Evolutionary conservation across 768 basidiomycete species (phyloP).

Genomic region (Cytidiella melzeri): DNA sequence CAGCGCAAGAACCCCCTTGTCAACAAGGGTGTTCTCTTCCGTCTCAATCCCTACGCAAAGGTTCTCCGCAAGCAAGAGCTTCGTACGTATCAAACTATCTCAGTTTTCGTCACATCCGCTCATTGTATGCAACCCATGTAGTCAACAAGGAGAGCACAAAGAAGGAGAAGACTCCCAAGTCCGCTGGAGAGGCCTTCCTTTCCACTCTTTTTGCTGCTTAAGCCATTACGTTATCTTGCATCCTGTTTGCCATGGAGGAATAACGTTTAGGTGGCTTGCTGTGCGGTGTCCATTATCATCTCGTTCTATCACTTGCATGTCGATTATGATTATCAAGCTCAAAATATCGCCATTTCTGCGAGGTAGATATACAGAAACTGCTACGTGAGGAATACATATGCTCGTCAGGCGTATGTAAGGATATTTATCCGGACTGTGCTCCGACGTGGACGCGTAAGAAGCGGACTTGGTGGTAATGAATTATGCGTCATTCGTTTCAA

Average conservation of each 20-base stretch:
- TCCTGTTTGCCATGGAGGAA: conserved; percentile 8
- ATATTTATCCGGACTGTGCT: too few relatives aligned
- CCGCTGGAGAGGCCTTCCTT: conserved; percentile 82
- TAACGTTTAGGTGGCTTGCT: conserved; percentile 1
- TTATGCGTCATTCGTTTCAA: too few relatives aligned
- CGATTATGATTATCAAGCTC: conserved; percentile 11
- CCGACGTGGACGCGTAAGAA: too few relatives aligned
- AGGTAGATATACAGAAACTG: too few relatives aligned
- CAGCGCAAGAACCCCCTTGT: conserved; percentile 98
- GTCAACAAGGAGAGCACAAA: conserved; percentile 67
- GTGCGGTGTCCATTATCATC: conserved; percentile 1
- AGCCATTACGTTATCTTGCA: conserved; percentile 19
- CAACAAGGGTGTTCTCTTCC: conserved; percentile 93
- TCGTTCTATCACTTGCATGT: conserved; percentile 10
- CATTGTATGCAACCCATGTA: conserved; percentile 23
- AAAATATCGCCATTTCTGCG: too few relatives aligned
- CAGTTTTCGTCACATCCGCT: conserved; percentile 5
- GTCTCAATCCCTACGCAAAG: conserved; percentile 98
- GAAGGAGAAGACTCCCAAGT: conserved; percentile 55
- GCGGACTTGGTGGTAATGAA: too few relatives aligned
- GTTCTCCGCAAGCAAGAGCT: conserved; percentile 84
- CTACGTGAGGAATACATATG: too few relatives aligned
- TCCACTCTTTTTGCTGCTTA: conserved; percentile 80
- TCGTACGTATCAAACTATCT: conserved; percentile 43
- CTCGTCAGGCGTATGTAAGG: too few relatives aligned